Conservation (phyloP, 1,284 basidiomycete genomes). For the Papiliotrema fonsecae region DNA sequence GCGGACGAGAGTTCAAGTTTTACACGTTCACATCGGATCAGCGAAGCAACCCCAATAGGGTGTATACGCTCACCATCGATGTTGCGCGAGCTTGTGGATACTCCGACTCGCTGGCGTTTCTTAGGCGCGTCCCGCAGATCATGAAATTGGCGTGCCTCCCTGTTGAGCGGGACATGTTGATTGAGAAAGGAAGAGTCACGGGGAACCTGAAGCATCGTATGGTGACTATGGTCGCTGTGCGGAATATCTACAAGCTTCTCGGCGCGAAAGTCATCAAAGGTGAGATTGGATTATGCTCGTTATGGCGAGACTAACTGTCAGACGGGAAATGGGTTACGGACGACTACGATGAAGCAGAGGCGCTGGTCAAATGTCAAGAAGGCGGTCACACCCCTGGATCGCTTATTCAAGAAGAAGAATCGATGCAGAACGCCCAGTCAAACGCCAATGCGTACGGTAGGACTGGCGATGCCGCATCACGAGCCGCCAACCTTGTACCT, state of each 20-base stretch:
- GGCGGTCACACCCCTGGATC: constrained; percentile 70
- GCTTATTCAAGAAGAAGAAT: constrained; percentile 69
- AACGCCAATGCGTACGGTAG: too few relatives aligned
- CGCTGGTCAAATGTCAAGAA: constrained; percentile 63
- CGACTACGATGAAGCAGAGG: constrained; percentile 89
- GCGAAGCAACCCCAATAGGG: constrained; percentile 68
- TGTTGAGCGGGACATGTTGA: constrained; percentile 85
- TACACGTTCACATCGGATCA: constrained; percentile 76
- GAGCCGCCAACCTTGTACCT: constrained; percentile 37
- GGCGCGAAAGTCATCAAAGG: constrained; percentile 84
- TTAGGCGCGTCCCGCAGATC: constrained; percentile 81
- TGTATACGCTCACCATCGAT: constrained; percentile 95
- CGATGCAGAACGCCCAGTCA: not conserved
- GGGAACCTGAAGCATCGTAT: constrained; percentile 83
- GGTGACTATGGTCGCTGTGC: constrained; percentile 86
- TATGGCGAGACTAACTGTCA: constrained; percentile 36
- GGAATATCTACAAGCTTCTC: constrained; percentile 91
- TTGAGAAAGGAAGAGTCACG: constrained; percentile 77
- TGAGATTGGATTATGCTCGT: constrained; percentile 46
- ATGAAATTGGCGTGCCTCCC: constrained; percentile 83
- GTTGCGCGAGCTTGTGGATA: constrained; percentile 93
- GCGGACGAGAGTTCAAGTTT: constrained; percentile 83
- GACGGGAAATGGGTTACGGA: constrained; percentile 87
- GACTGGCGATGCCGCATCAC: not conserved
- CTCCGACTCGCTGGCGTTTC: constrained; percentile 94